A percentile compares a stretch with the other conserved stretches of the same genome.
Conservation (phyloP, 1,139 yeast species). For the Kodamaea suecica region DNA sequence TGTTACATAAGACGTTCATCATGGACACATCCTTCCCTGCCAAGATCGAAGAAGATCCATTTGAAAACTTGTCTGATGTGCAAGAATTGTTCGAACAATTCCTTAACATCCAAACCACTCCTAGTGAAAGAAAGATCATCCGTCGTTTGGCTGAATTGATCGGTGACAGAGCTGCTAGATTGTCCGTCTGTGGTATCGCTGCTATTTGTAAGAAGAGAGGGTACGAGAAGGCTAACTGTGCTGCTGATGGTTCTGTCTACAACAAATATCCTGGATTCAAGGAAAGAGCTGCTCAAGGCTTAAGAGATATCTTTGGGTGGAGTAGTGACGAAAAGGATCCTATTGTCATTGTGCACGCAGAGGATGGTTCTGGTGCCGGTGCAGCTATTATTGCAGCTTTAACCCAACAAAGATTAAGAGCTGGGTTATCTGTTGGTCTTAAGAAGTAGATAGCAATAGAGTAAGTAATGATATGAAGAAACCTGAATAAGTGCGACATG, state of each 20-base stretch:
- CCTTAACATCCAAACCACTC: conserved; percentile 64
- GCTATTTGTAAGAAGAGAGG: conserved; percentile 90
- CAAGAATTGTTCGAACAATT: conserved; percentile 58
- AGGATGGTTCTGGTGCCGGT: conserved; percentile 98
- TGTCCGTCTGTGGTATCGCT: conserved; percentile 93
- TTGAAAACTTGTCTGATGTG: conserved; percentile 78
- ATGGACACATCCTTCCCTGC: conserved; percentile 92
- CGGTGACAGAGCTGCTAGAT: conserved; percentile 90
- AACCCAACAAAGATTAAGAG: conserved; percentile 70
- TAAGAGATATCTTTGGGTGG: conserved; percentile 91
- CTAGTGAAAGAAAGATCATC: conserved; percentile 76
- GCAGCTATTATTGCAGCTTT: conserved; percentile 97
- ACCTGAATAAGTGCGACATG: neutral
- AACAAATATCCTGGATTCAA: conserved; percentile 91
- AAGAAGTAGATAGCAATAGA: conserved; percentile 12
- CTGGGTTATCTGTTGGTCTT: conserved; percentile 74
- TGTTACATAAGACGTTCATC: conserved; percentile 56
- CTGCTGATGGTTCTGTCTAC: conserved; percentile 96
- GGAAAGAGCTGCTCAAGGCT: conserved; percentile 83
- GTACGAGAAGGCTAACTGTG: conserved; percentile 76
- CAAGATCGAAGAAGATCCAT: conserved; percentile 83
- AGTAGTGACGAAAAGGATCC: conserved; percentile 60
- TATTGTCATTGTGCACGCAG: conserved; percentile 81
- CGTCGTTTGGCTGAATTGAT: conserved; percentile 82
- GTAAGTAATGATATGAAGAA: neutral